Percentiles rank a stretch among this genome's conserved stretches.
These are phyloP conservation scores for Amanita phalloides DNA, from an alignment of 768 basidiomycete species.

Conservation along the genomic window DNA sequence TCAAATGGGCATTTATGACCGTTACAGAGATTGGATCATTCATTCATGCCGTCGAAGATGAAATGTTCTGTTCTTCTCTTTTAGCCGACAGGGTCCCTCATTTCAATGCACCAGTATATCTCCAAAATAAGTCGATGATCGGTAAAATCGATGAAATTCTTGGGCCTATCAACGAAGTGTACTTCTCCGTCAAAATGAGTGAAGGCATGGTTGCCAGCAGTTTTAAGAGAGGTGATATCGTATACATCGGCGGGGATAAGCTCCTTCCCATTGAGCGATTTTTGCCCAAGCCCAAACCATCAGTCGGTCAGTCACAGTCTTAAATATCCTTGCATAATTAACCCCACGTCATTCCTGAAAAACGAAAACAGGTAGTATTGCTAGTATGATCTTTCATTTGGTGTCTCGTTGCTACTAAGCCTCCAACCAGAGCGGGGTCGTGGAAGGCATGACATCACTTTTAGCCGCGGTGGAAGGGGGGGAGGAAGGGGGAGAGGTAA, in stretches of 20 bases:
- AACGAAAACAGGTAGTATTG: conserved; percentile 25
- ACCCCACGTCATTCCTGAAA: background rate
- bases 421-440: conserved; percentile 29
- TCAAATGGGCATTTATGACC: background rate
- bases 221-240: conserved; percentile 97
- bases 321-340: conserved; percentile 6
- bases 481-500: conserved; percentile 22
- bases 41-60: conserved; percentile 92
- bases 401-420: conserved; percentile 6
- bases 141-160: conserved; percentile 99
- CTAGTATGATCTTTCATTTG: conserved; percentile 27
- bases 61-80: conserved; percentile 89
- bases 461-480: conserved; percentile 21
- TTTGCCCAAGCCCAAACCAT: conserved; percentile 87
- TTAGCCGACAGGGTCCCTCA: conserved; percentile 90
- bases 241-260: conserved; percentile 97
- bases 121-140: conserved; percentile 91
- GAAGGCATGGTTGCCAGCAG: conserved; percentile 92
- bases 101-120: conserved; percentile 98
- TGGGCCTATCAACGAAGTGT: conserved; percentile 98
- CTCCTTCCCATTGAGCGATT: conserved; percentile 93
- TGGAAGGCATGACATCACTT: conserved; percentile 16
- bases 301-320: conserved; percentile 37
- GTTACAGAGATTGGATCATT: conserved; percentile 84
- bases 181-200: conserved; percentile 95